Evolutionary conservation across 345 rosid genomes (phyloP).

Genomic region (Rubroshorea leprosula): DNA sequence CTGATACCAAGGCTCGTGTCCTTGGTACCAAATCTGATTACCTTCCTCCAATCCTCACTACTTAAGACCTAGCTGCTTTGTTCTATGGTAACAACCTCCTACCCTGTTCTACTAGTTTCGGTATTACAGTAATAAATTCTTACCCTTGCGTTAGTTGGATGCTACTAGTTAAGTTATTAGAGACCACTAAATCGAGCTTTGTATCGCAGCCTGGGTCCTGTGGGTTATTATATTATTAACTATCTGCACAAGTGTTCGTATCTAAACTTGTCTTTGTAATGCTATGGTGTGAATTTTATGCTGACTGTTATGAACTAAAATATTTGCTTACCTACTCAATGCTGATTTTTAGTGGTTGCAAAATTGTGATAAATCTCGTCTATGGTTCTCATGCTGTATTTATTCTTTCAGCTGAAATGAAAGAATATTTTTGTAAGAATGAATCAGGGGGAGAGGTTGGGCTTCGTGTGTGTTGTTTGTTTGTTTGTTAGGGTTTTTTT

Average conservation of each 20-base stretch:
- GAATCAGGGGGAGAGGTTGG: no score
- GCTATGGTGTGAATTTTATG: constrained; percentile 14
- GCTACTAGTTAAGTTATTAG: not conserved
- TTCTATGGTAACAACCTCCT: not conserved
- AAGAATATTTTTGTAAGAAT: no score
- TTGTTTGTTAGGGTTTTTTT: no score
- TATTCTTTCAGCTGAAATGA: no score
- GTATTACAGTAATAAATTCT: constrained; percentile 17
- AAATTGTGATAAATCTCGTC: no score
- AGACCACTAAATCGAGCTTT: constrained; percentile 13
- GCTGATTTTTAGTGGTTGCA: no score
- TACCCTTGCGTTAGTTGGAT: not conserved
- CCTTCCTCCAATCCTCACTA: constrained; percentile 92
- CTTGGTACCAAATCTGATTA: constrained; percentile 85
- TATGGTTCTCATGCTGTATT: no score
- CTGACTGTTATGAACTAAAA: constrained; percentile 5
- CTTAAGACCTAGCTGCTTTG: constrained; percentile 25
- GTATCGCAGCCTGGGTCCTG: no score
- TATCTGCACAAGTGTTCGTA: no score
- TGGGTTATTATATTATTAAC: no score
- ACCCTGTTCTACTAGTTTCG: not conserved
- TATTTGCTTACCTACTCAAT: not conserved
- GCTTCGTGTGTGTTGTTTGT: no score
- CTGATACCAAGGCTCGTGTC: constrained; percentile 84
- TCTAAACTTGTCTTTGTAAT: no score